These are phyloP conservation scores for Moringa oleifera DNA, from an alignment of 345 rosid species.

Conservation along the genomic window DNA sequence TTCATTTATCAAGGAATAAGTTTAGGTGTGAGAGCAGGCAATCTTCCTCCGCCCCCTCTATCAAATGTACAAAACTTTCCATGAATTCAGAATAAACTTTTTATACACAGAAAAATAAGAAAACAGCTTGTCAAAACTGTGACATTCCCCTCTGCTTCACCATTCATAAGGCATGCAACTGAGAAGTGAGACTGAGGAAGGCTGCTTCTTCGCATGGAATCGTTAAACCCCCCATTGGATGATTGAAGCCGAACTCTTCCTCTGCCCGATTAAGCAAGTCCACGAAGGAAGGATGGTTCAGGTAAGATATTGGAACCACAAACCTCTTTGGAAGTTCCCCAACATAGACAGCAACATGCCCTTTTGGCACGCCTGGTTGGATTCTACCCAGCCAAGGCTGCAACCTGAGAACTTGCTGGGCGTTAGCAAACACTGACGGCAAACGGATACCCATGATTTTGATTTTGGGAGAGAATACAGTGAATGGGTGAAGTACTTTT, in stretches of 20 bases:
- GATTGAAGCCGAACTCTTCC: constrained; percentile 48
- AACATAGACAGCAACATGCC: constrained; percentile 39
- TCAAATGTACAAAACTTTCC: not conserved
- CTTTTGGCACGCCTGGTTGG: constrained; percentile 28
- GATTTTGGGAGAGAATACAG: no score
- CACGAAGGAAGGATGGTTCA: constrained; percentile 40
- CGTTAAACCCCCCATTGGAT: constrained; percentile 46
- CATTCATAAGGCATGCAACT: constrained; percentile 6
- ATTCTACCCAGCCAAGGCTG: constrained; percentile 9
- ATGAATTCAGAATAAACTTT: no score
- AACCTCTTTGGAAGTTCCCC: constrained; percentile 42
- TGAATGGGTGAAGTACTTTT: no score
- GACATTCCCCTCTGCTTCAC: not conserved
- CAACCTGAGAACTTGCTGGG: constrained; percentile 14
- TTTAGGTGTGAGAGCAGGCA: no score
- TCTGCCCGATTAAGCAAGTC: constrained; percentile 38
- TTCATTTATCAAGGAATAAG: no score
- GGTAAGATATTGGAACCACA: constrained; percentile 32
- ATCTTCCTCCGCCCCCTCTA: not conserved
- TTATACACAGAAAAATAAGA: not conserved
- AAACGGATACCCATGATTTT: constrained; percentile 14
- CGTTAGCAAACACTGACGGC: constrained; percentile 4
- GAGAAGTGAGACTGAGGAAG: constrained; percentile 30
- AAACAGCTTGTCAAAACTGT: not conserved
- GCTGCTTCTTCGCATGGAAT: constrained; percentile 39